Evolutionary conservation across 768 basidiomycete genomes (phyloP), one percentile per base, ranked within the genome.

Genomic region (Tylopilus cervinicoccineus): DNA sequence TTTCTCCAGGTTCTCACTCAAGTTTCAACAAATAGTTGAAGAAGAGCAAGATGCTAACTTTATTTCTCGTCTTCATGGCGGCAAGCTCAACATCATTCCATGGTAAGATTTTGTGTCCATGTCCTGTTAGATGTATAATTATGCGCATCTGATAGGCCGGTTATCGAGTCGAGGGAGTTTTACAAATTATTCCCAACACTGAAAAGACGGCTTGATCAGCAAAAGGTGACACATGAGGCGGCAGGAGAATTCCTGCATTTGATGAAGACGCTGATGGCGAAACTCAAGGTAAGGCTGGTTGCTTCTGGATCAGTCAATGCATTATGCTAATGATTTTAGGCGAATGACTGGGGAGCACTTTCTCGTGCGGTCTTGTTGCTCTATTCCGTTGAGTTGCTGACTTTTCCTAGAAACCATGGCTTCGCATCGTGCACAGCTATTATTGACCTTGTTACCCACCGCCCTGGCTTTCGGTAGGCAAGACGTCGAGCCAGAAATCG

Each of bases 201-300:
- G 6, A 78, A 76, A 58, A 64, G 60, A 38, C 65, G 66, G 9
- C 67, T 83, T 12, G 76, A 81, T 54, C 63, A 66, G 34, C 80
- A 81, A 50, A 51, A 54, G 3, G 55, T 74, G 9, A 78, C 79
- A 0, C 79, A 83, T 53, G 60, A 64, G 5, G 67, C 72, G 0
- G 81, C 77, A 0, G 75, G 76, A 23, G 71, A 77, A 45, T 83
- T 83, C 54, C 60, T 83, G 16, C 73, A 75, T 31, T 73, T 75
- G 0, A 63, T 83, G 55, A 83, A 83, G 62, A 78, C 77, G 0
- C 52, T 83, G 40, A 83, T 83, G 81, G 82, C 81, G 6, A 83
- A 83, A 51, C 62, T 83, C 45, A 83, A 82, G 72, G 81, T 77
- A 31, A 39, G 49, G 24, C 20, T n/a, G 45, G 19, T 33, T 19